These are phyloP conservation scores for Malus domestica DNA, from an alignment of 306 rosid genomes.

Conservation along the genomic window ASM211411v1 NC_041791.1:11895501-11896000, in stretches of 20 bases:
- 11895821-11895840: background rate
- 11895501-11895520: conserved; percentile 50
- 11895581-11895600: conserved; percentile 36
- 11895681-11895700: background rate
- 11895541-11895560: conserved; percentile 54
- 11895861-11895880: background rate
- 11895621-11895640: conserved; percentile 38
- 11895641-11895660: conserved; percentile 40
- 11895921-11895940: background rate
- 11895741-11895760: background rate
- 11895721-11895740: background rate
- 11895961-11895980: background rate
- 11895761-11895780: background rate
- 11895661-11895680: background rate
- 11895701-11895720: background rate
- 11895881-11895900: background rate
- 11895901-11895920: background rate
- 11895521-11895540: conserved; percentile 55
- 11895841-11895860: background rate
- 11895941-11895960: background rate
- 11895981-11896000: background rate
- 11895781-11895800: background rate
- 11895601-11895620: conserved; percentile 54
- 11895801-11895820: background rate
- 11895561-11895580: conserved; percentile 47